Percentiles rank a stretch among this genome's conserved stretches.
Conservation (phyloP, 768 basidiomycete genomes). For the Lactarius vividus region DNA sequence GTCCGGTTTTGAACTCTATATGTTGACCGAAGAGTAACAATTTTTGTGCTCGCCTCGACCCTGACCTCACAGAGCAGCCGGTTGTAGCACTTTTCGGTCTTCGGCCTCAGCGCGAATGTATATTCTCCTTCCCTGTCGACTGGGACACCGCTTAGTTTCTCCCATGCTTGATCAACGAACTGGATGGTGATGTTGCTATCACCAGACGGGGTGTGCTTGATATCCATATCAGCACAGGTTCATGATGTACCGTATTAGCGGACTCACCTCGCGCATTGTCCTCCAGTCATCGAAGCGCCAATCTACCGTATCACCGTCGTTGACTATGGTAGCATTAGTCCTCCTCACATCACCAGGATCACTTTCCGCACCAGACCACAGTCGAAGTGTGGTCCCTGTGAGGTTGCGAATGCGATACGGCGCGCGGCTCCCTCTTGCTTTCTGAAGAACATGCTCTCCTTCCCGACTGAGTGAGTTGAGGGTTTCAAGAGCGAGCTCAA, state of each 20-base stretch:
- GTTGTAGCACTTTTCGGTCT: constrained; percentile 67
- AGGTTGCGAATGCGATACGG: constrained; percentile 92
- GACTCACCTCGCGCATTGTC: constrained; percentile 80
- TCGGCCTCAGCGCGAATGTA: constrained; percentile 80
- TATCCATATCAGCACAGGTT: constrained; percentile 1
- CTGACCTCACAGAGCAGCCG: constrained; percentile 87
- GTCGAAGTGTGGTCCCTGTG: constrained; percentile 78
- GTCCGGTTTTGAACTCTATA: constrained; percentile 90
- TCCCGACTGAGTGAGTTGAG: constrained; percentile 74
- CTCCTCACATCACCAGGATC: constrained; percentile 43
- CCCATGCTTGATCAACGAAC: constrained; percentile 85
- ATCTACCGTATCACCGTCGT: constrained; percentile 74
- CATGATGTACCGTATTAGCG: neutral
- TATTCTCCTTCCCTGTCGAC: constrained; percentile 95
- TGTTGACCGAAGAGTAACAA: constrained; percentile 90
- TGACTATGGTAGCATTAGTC: constrained; percentile 54
- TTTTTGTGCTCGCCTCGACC: constrained; percentile 88
- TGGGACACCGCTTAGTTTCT: constrained; percentile 80
- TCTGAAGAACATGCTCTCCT: constrained; percentile 65
- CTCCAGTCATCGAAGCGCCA: constrained; percentile 99
- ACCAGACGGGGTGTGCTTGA: constrained; percentile 48
- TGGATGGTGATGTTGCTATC: constrained; percentile 88
- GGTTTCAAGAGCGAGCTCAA: constrained; percentile 76
- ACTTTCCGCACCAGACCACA: constrained; percentile 83
- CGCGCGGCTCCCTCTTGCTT: constrained; percentile 82